Evolutionary conservation across 2,329 filamentous ascomycete genomes (phyloP).

Genomic region (Aureobasidium sp.): DNA sequence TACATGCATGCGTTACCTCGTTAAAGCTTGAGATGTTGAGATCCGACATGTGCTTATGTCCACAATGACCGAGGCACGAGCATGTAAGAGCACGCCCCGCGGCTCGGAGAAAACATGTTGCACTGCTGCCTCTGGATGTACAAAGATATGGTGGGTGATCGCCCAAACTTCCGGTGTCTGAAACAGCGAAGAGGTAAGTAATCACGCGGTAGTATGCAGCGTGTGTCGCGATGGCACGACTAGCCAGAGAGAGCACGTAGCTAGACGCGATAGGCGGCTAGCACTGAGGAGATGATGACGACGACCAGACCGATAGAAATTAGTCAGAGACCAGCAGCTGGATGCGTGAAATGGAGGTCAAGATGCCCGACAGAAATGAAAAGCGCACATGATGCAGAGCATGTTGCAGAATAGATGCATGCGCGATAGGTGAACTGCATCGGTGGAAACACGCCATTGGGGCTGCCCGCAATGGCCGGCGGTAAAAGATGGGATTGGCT

Average conservation of each 20-base stretch:
- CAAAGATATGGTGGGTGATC: background rate
- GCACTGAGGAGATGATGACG: background rate
- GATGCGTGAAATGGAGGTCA: background rate
- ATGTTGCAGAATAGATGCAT: constrained; percentile 6
- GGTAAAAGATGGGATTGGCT: constrained; percentile 11
- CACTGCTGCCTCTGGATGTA: constrained; percentile 6
- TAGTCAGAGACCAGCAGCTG: background rate
- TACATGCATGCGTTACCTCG: background rate
- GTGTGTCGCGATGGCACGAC: background rate
- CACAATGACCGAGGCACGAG: background rate
- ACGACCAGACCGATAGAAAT: background rate
- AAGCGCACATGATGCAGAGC: constrained; percentile 10
- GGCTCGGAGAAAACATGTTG: background rate
- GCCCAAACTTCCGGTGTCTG: background rate
- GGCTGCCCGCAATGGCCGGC: constrained; percentile 1
- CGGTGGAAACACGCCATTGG: constrained; percentile 7
- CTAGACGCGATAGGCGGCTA: background rate
- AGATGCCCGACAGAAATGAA: background rate
- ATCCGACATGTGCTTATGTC: background rate
- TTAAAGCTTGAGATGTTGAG: background rate
- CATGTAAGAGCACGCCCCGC: background rate
- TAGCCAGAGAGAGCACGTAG: background rate
- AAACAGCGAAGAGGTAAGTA: background rate
- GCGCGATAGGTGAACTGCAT: background rate
- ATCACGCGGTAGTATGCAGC: background rate